Evolutionary conservation across 345 rosid species (phyloP).

Genomic region (Dimocarpus longan): DNA sequence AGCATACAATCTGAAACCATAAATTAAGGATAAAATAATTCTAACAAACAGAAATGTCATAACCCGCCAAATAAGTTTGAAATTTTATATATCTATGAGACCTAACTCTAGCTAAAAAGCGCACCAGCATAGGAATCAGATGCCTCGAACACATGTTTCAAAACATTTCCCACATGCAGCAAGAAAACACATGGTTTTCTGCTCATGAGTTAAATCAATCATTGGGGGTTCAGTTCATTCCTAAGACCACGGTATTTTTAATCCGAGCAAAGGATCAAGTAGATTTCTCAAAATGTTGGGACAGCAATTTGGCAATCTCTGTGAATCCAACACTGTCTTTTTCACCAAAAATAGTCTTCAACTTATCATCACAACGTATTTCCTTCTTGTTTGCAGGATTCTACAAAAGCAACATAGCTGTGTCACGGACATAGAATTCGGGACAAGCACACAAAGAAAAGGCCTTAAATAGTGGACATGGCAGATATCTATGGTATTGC

Average conservation of each 20-base stretch:
- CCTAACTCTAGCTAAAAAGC: not conserved
- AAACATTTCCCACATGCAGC: not conserved
- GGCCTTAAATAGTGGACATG: not conserved
- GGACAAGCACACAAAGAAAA: not conserved
- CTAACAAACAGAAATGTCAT: not conserved
- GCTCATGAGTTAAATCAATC: not conserved
- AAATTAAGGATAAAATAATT: not conserved
- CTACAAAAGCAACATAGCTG: slow-evolving; percentile 17
- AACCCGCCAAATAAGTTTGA: not conserved
- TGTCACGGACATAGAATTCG: not conserved
- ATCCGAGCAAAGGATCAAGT: slow-evolving; percentile 1
- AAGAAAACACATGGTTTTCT: not conserved
- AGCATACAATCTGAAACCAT: not conserved
- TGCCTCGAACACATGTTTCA: not conserved
- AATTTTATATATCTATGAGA: not conserved
- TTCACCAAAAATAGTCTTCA: slow-evolving; percentile 36
- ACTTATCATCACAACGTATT: slow-evolving; percentile 31
- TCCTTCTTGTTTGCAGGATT: slow-evolving; percentile 45
- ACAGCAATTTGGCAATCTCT: slow-evolving; percentile 35
- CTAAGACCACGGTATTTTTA: not conserved
- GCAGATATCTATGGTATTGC: not conserved
- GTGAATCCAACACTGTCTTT: slow-evolving; percentile 35
- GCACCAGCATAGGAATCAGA: not conserved
- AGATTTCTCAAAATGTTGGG: slow-evolving; percentile 34
- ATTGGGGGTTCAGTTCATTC: not conserved